A percentile compares a stretch with the other conserved stretches of the same genome.
phyloP scores from a whole-genome alignment of 345 rosid genomes.

The Lenwebbia sp. region DNA sequence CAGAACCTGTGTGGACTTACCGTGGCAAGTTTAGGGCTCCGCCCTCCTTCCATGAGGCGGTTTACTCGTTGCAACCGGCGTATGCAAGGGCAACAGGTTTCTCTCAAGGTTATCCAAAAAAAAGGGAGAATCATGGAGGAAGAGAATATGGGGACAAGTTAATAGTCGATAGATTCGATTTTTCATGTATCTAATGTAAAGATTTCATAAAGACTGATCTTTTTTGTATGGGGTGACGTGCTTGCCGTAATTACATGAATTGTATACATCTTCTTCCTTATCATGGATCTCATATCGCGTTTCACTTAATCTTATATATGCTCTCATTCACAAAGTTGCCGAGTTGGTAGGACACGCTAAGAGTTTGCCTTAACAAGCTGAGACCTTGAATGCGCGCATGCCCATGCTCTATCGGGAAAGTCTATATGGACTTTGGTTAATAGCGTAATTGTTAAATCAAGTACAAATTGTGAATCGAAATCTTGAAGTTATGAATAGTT shows the following conservation, averaged over 20 bases:
- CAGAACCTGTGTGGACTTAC: no score
- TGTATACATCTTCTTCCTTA: neutral
- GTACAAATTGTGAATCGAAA: neutral
- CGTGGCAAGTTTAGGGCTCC: no score
- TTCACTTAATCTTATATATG: neutral
- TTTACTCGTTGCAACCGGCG: neutral
- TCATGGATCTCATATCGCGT: neutral
- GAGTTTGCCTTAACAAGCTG: neutral
- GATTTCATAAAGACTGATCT: neutral
- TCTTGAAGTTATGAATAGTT: no score
- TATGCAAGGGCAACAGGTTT: neutral
- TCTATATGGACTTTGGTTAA: neutral
- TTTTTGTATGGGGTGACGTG: neutral
- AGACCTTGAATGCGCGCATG: neutral
- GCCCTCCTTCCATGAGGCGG: no score
- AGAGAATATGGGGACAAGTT: neutral
- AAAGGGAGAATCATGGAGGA: neutral
- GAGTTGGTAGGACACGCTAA: neutral
- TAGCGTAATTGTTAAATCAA: neutral
- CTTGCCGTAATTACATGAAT: neutral
- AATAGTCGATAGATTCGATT: neutral
- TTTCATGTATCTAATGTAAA: neutral
- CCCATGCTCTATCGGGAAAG: neutral
- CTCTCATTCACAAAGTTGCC: neutral
- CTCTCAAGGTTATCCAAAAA: neutral